Evolutionary conservation across 116 monocot genomes (phyloP), one percentile per base, ranked within the genome.

Genomic region (Cymodocea nodosa): DNA sequence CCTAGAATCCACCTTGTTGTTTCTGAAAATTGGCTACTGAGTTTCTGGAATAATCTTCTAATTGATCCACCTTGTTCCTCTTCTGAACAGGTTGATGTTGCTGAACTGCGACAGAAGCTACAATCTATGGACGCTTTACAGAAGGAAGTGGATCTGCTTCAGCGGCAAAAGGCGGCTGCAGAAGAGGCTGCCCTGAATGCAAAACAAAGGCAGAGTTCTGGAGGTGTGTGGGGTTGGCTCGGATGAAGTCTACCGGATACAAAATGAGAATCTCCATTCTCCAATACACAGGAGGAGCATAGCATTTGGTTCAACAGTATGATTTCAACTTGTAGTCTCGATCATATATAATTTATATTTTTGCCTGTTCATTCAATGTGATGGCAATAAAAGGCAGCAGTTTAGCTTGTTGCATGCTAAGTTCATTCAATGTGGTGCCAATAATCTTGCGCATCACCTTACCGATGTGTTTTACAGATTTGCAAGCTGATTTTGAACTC

Each of bases 161-260:
- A 79, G 64, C 70, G 86, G 58, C 92, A 92, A 50, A 92, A 89
- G 52, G 88, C 82, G 24, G 89, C 84, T 64, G 82, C 98, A 0
- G 98, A 98, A 51, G 76, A 91, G 75, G 89, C 80, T 23, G 80
- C 82, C 39, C 56, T 84, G 52, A 79, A 25, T 17, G 76, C 84
- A 20, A 98, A 82, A 67, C 84, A 98, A 75, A 82, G 76, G 72
- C 86, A 86, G 67, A 66, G 73, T 64, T 78, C 86, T n/a, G 80
- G 88, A 3, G 91, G 97, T 13, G 82, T 98, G 19, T 98, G 98
- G 98, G 84, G 92, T n/a, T 98, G 98, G 98, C 73, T 92, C 50
- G 89, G 84, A 12, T 89, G 98, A 68, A 77, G 53, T 57, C 84
- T 89, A 3, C 82, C 83, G 15, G 83, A 87, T 39, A 13, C 52